Percentiles rank a stretch among this genome's conserved stretches.
Conservation (phyloP, 805 yeast species). For the Wickerhamiella cacticola region DNA sequence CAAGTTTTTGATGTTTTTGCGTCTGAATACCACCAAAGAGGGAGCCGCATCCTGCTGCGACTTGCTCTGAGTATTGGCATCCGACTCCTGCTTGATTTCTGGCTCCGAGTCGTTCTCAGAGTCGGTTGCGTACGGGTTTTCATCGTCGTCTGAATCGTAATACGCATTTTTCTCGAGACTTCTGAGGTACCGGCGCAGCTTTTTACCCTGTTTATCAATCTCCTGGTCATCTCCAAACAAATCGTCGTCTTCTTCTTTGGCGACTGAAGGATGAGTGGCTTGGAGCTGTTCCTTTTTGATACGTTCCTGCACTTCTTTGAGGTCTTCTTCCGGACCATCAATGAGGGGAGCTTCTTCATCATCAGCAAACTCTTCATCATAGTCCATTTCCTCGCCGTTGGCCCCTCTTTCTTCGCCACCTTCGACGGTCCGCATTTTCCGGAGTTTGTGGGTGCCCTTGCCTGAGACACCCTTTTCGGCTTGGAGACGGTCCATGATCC, state of each 20-base stretch:
- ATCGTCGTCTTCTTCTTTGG: constrained; percentile 46
- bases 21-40: constrained; percentile 25
- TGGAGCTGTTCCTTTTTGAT: constrained; percentile 30
- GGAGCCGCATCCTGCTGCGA: constrained; percentile 20
- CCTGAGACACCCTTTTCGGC: constrained; percentile 30
- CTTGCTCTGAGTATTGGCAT: constrained; percentile 15
- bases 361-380: constrained; percentile 93
- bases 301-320: constrained; percentile 64
- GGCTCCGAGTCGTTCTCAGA: constrained; percentile 37
- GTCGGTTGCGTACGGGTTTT: constrained; percentile 65
- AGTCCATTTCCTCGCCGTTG: constrained; percentile 86
- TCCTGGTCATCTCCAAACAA: constrained; percentile 56
- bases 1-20: constrained; percentile 33
- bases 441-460: constrained; percentile 14
- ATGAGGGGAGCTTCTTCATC: constrained; percentile 98
- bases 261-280: constrained; percentile 59
- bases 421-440: constrained; percentile 25
- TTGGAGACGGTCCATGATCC: constrained; percentile 74
- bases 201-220: constrained; percentile 83
- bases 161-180: constrained; percentile 77
- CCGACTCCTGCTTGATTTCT: constrained; percentile 33
- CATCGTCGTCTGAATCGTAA: constrained; percentile 76
- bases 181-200: constrained; percentile 67
- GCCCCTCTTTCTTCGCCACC: constrained; percentile 33
- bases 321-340: constrained; percentile 93